Conservation (phyloP, 1,139 yeast genomes). For the Scheffersomyces titani region DNA sequence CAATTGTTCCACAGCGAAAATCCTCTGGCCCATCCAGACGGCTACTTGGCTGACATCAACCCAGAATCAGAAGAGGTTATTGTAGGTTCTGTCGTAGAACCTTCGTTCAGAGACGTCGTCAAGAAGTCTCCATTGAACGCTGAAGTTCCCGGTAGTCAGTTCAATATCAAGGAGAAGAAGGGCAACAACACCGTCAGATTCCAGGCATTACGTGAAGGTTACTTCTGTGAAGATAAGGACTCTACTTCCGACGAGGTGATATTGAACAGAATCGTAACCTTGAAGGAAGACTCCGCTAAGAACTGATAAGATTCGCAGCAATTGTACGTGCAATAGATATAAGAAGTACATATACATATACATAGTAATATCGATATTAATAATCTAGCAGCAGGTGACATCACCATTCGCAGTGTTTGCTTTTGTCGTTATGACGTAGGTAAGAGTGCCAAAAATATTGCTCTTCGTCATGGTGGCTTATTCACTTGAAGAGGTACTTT, state of each 20-base stretch:
- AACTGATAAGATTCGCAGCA: conserved; percentile 10
- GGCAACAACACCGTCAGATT: conserved; percentile 87
- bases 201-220: conserved; percentile 97
- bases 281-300: conserved; percentile 73
- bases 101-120: conserved; percentile 69
- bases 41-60: conserved; percentile 82
- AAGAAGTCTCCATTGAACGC: conserved; percentile 76
- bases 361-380: background rate
- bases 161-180: conserved; percentile 62
- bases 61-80: conserved; percentile 72
- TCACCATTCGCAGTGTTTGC: background rate
- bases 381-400: background rate
- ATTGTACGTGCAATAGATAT: background rate
- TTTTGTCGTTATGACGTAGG: background rate
- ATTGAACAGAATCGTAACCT: conserved; percentile 84
- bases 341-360: too few species aligned
- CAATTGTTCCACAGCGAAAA: conserved; percentile 89
- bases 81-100: conserved; percentile 72
- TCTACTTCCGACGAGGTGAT: conserved; percentile 57
- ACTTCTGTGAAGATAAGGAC: conserved; percentile 89
- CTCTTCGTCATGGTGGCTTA: background rate
- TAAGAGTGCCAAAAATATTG: background rate
- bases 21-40: conserved; percentile 86
- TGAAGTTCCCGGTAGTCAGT: conserved; percentile 64
- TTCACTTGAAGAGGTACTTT: background rate